Conservation (phyloP, 208 protist genomes). For the Zelonia costaricensis region DNA sequence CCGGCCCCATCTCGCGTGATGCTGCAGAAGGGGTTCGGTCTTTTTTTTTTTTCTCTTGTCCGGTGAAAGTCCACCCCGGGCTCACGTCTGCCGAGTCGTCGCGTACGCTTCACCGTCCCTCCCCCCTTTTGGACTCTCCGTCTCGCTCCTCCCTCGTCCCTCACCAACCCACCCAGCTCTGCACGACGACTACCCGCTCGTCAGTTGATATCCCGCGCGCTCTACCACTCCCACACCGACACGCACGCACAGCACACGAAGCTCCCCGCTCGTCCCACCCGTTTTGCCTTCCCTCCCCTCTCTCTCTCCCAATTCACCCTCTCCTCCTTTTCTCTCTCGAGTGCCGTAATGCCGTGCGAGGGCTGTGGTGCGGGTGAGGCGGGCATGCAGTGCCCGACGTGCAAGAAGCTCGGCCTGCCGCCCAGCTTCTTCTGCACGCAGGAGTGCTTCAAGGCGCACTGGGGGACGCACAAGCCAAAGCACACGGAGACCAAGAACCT, state of each 20-base stretch:
- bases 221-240: too few relatives aligned
- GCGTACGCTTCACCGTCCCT: neutral
- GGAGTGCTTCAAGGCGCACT: constrained; percentile 89
- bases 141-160: too few relatives aligned
- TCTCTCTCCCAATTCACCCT: neutral
- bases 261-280: neutral
- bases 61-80: too few relatives aligned
- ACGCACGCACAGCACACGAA: neutral
- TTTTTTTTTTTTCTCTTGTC: too few relatives aligned
- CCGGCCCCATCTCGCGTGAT: too few relatives aligned
- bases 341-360: constrained; percentile 65
- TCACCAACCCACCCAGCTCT: too few relatives aligned
- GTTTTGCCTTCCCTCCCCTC: neutral
- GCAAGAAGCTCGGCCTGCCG: constrained; percentile 88
- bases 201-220: too few relatives aligned
- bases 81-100: too few relatives aligned
- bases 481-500: constrained; percentile 68
- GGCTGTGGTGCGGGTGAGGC: constrained; percentile 77
- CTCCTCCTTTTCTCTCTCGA: neutral
- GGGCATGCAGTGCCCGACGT: constrained; percentile 89
- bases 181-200: too few relatives aligned
- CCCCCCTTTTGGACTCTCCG: neutral
- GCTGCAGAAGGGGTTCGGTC: too few relatives aligned
- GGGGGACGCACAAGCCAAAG: constrained; percentile 84
- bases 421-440: constrained; percentile 91